A percentile compares a stretch with the other conserved stretches of the same genome.
Evolutionary conservation across 2,329 filamentous ascomycete species (phyloP).

Genomic region (Blastomyces emzantsi): DNA sequence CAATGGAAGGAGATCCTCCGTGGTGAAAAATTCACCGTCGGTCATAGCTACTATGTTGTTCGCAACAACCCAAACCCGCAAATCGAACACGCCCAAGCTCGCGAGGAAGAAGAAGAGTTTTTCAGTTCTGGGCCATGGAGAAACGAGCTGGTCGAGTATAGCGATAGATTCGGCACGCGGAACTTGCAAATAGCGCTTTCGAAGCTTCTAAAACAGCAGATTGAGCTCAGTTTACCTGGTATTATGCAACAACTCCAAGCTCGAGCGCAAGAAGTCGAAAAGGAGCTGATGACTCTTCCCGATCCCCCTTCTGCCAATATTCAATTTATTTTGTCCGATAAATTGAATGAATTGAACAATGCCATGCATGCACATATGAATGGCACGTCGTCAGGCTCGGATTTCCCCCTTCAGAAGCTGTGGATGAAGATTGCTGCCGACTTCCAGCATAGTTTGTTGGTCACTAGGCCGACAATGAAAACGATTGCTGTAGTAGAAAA

Average conservation of each 20-base stretch:
- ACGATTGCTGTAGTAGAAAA: slow-evolving; percentile 17
- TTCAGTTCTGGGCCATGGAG: slow-evolving; percentile 44
- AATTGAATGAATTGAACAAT: slow-evolving; percentile 50
- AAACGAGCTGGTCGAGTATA: slow-evolving; percentile 30
- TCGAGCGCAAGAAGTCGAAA: slow-evolving; percentile 45
- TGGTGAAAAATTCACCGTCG: slow-evolving; percentile 53
- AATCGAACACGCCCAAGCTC: slow-evolving; percentile 41
- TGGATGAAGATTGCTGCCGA: slow-evolving; percentile 41
- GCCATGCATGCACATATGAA: slow-evolving; percentile 47
- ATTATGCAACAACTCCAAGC: slow-evolving; percentile 36
- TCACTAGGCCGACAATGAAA: slow-evolving; percentile 33
- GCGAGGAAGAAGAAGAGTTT: slow-evolving; percentile 42
- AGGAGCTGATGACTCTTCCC: slow-evolving; percentile 51
- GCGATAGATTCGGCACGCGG: slow-evolving; percentile 44
- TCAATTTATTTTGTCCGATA: slow-evolving; percentile 53
- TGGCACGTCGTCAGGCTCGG: slow-evolving; percentile 37
- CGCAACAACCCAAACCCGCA: slow-evolving; percentile 44
- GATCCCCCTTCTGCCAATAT: slow-evolving; percentile 58
- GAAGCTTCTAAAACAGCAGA: slow-evolving; percentile 40
- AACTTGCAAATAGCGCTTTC: slow-evolving; percentile 44
- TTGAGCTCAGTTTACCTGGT: slow-evolving; percentile 29
- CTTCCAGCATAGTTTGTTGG: slow-evolving; percentile 44
- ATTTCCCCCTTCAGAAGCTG: slow-evolving; percentile 34
- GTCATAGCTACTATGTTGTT: slow-evolving; percentile 71
- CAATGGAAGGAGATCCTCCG: slow-evolving; percentile 58